These are phyloP conservation scores for Pichia nanzhaoensis DNA, from an alignment of 805 yeast genomes.

Conservation along the genomic window DNA sequence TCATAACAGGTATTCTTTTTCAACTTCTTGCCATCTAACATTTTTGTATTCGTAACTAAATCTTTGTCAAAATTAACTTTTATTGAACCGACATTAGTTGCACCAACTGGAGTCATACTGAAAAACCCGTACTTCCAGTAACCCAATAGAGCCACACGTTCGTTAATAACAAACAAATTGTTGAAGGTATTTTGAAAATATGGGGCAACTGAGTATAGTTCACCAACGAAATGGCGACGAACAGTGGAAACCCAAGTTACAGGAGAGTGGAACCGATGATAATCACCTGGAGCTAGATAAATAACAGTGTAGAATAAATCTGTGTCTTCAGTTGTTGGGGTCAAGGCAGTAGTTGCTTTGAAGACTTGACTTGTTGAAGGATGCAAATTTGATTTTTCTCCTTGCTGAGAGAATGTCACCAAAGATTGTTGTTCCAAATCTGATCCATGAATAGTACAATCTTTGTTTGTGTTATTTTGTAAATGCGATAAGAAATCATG, in stretches of 20 bases:
- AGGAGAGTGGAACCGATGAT: conserved; percentile 96
- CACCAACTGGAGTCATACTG: conserved; percentile 99
- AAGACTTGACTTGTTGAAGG: conserved; percentile 25
- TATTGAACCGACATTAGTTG: conserved; percentile 96
- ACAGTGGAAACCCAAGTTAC: conserved; percentile 90
- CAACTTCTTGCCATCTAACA: conserved; percentile 46
- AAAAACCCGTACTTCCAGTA: conserved; percentile 96
- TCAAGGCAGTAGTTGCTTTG: conserved; percentile 16
- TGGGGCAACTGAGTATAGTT: conserved; percentile 92
- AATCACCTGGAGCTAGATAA: conserved; percentile 96
- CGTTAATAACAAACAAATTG: conserved; percentile 85
- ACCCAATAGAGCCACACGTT: conserved; percentile 91
- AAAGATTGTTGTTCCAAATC: conserved; percentile 6
- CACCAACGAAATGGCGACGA: conserved; percentile 94
- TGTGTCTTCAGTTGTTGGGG: conserved; percentile 36
- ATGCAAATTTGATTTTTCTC: conserved; percentile 50
- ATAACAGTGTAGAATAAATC: conserved; percentile 82
- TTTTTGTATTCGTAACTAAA: conserved; percentile 72
- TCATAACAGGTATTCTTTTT: conserved; percentile 83
- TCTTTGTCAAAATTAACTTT: conserved; percentile 87
- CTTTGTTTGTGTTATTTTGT: conserved; percentile 13
- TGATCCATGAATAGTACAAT: conserved; percentile 8
- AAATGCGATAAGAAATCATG: conserved; percentile 13
- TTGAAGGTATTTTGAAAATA: conserved; percentile 84
- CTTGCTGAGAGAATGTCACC: conserved; percentile 51